Conservation (phyloP, 352 stramenopile genomes). For the Lagenidium sp. region DNA sequence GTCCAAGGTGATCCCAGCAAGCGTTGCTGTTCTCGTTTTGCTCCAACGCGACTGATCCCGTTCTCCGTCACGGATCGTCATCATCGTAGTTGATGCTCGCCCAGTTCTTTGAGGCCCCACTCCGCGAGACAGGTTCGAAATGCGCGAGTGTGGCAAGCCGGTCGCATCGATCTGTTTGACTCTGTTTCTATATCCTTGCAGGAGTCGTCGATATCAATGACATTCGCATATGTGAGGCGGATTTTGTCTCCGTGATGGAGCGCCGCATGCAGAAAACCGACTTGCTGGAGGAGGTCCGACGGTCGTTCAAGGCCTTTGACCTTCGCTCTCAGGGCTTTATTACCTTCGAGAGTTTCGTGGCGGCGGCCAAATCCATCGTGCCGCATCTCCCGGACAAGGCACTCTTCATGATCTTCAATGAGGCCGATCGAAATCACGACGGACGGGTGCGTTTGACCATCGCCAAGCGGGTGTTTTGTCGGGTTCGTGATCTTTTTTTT, state of each 20-base stretch:
- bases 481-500: not conserved
- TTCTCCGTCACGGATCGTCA: too few relatives aligned
- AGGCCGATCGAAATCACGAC: conserved; percentile 50
- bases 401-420: conserved; percentile 26
- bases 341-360: conserved; percentile 42
- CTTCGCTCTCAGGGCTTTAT: conserved; percentile 51
- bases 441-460: conserved; percentile 26
- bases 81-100: conserved; percentile 49
- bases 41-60: not conserved
- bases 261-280: conserved; percentile 30
- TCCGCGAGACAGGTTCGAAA: too few relatives aligned
- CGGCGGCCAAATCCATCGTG: conserved; percentile 26
- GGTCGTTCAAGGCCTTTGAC: conserved; percentile 60
- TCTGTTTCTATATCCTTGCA: too few relatives aligned
- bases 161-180: too few relatives aligned
- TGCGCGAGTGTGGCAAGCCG: too few relatives aligned
- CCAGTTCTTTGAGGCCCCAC: too few relatives aligned
- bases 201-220: conserved; percentile 2
- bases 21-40: conserved; percentile 1
- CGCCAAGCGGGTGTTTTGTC: not conserved
- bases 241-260: conserved; percentile 19
- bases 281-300: conserved; percentile 41
- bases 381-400: conserved; percentile 26
- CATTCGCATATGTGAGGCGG: conserved; percentile 13
- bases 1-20: conserved; percentile 36